phyloP scores from a whole-genome alignment of 371 early-diverging fungal genomes.

The Zopfochytrium polystomum region DNA sequence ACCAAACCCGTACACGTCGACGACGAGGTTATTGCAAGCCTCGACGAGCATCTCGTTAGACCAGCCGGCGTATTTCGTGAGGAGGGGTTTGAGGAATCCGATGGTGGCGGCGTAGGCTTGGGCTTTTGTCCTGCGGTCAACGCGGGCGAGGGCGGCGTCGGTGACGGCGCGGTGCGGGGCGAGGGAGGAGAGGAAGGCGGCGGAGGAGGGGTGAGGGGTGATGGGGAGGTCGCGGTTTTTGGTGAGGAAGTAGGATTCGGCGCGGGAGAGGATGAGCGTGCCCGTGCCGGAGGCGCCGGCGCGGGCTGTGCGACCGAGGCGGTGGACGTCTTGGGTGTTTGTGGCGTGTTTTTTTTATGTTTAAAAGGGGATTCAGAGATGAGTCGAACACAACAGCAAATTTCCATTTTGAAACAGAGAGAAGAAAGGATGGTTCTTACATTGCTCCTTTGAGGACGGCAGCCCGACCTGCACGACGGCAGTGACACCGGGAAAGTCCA shows the following conservation, averaged over 20 bases:
- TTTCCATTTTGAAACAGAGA: not conserved
- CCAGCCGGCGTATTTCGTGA: conserved; percentile 12
- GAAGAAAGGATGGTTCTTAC: conserved; percentile 39
- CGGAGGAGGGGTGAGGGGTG: conserved; percentile 10
- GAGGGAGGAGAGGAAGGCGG: not conserved
- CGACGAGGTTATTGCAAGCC: conserved; percentile 13
- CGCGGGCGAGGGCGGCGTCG: conserved; percentile 2
- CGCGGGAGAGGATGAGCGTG: conserved; percentile 76
- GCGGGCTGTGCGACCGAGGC: conserved; percentile 98
- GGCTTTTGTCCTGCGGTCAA: conserved; percentile 16
- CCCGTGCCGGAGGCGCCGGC: conserved; percentile 93
- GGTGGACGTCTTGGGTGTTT: conserved; percentile 66
- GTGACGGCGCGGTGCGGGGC: not conserved
- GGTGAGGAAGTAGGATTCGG: conserved; percentile 73
- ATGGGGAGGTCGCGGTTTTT: conserved; percentile 21
- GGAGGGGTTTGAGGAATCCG: conserved; percentile 20
- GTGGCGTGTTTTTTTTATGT: not conserved
- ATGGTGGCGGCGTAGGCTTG: conserved; percentile 18
- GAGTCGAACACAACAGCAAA: conserved; percentile 3
- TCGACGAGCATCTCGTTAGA: conserved; percentile 16
- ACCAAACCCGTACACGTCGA: conserved; percentile 13
- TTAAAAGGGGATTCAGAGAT: not conserved
- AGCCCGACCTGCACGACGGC: conserved; percentile 94
- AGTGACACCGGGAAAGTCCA: conserved; percentile 97
- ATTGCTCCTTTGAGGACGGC: conserved; percentile 87